A percentile compares a stretch with the other conserved stretches of the same genome.
phyloP scores from a whole-genome alignment of 805 yeast genomes.

The Sungouiozyma intestinalis region DNA sequence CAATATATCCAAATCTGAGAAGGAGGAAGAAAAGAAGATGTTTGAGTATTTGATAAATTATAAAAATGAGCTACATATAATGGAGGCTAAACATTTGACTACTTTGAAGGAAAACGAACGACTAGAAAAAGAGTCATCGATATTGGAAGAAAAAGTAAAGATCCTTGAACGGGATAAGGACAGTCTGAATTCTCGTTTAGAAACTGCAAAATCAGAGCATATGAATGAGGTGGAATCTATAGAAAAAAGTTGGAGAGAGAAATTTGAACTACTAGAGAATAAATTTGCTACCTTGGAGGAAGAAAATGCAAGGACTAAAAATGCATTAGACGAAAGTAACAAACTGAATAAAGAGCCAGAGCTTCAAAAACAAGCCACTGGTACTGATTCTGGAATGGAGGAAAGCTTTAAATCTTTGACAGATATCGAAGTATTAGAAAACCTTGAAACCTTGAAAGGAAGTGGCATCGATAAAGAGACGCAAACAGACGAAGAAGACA shows the following conservation, averaged over 20 bases:
- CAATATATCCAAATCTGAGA: conserved; percentile 17
- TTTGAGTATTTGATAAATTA: neutral
- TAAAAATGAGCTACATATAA: neutral
- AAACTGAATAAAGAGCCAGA: neutral
- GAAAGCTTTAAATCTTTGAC: neutral
- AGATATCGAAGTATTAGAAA: neutral
- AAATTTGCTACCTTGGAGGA: conserved; percentile 27
- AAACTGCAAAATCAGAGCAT: conserved; percentile 1
- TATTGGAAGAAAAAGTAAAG: conserved; percentile 10
- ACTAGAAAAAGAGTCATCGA: neutral
- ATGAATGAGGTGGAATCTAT: neutral
- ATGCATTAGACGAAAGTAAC: neutral
- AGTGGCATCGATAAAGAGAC: neutral
- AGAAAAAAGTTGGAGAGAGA: neutral
- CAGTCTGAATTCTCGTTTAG: conserved; percentile 44
- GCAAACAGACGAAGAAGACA: neutral
- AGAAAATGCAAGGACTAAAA: conserved; percentile 1
- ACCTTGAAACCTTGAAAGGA: neutral
- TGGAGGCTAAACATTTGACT: conserved; percentile 3
- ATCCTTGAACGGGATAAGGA: conserved; percentile 51
- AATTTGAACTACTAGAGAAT: neutral
- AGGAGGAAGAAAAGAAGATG: conserved; percentile 17
- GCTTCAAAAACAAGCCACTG: neutral
- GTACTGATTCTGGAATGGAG: neutral
- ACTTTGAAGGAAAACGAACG: neutral